Conservation (phyloP, 257 asterid genomes). For the Anisodus acutangulus region DNA sequence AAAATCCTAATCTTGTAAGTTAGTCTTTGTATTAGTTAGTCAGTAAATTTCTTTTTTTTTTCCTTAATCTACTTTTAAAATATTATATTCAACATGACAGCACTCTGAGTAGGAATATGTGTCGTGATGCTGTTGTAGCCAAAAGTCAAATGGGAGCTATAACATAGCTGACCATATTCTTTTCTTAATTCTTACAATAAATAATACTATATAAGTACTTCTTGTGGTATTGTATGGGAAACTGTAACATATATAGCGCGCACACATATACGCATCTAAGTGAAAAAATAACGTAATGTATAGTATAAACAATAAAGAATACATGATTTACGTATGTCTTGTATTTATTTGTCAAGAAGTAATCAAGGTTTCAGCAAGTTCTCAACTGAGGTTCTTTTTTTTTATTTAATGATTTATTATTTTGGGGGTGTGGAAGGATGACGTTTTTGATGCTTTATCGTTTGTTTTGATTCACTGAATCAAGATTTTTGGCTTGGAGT, state of each 20-base stretch:
- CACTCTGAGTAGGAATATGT: constrained; percentile 50
- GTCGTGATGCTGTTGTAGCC: constrained; percentile 42
- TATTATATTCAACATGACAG: constrained; percentile 43
- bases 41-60: constrained; percentile 23
- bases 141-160: constrained; percentile 47
- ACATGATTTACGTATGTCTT: constrained; percentile 7
- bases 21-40: constrained; percentile 47
- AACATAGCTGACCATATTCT: constrained; percentile 19
- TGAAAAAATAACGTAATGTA: neutral
- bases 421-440: neutral
- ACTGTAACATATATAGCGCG: constrained; percentile 39
- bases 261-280: constrained; percentile 26
- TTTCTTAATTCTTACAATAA: neutral
- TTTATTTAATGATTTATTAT: neutral
- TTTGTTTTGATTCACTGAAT: constrained; percentile 36
- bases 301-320: neutral
- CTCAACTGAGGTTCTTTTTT: neutral
- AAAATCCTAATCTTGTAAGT: constrained; percentile 53
- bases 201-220: neutral
- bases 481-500: constrained; percentile 43
- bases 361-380: constrained; percentile 35
- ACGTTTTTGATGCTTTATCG: constrained; percentile 26
- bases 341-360: constrained; percentile 47
- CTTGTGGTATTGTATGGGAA: constrained; percentile 38
- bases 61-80: neutral